phyloP scores from a whole-genome alignment of 2,329 filamentous ascomycete genomes.

The Dichotomopilus funicola region DNA sequence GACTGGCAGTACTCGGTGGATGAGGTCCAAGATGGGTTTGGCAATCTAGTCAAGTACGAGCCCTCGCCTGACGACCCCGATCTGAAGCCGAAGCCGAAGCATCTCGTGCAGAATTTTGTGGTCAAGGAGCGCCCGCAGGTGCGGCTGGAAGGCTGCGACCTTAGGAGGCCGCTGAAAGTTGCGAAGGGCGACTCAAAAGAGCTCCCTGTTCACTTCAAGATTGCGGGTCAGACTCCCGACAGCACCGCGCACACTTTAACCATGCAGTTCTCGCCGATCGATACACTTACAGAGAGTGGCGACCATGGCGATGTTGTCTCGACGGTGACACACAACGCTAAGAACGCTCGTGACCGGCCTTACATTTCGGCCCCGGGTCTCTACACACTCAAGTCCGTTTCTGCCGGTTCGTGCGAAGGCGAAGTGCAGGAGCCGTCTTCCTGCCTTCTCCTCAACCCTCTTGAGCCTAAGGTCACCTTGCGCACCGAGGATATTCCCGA shows the following conservation, averaged over 20 bases:
- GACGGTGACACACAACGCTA: slow-evolving; percentile 53
- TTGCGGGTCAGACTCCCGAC: slow-evolving; percentile 50
- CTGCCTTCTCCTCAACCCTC: slow-evolving; percentile 86
- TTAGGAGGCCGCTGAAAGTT: slow-evolving; percentile 73
- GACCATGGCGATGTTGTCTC: slow-evolving; percentile 59
- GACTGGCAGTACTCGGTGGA: slow-evolving; percentile 87
- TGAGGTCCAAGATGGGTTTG: slow-evolving; percentile 84
- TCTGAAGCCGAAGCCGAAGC: slow-evolving; percentile 50
- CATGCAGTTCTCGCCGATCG: slow-evolving; percentile 76
- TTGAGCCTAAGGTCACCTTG: slow-evolving; percentile 72
- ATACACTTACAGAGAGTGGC: slow-evolving; percentile 60
- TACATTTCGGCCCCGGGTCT: slow-evolving; percentile 71
- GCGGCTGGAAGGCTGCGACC: slow-evolving; percentile 66
- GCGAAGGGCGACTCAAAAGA: slow-evolving; percentile 63
- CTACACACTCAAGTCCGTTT: slow-evolving; percentile 76
- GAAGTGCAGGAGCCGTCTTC: slow-evolving; percentile 90
- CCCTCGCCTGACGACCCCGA: slow-evolving; percentile 62
- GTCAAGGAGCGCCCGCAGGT: slow-evolving; percentile 82
- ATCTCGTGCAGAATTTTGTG: slow-evolving; percentile 68
- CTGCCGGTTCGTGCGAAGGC: slow-evolving; percentile 74
- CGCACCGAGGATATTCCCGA: slow-evolving; percentile 78
- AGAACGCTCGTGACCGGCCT: slow-evolving; percentile 56
- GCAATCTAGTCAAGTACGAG: slow-evolving; percentile 75
- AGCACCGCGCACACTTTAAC: slow-evolving; percentile 65
- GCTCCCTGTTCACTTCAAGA: slow-evolving; percentile 66